Percentiles rank a stretch among this genome's conserved stretches.
These are phyloP conservation scores for Eimeria sp. DNA, from an alignment of 169 alveolate species.

Conservation along the genomic window DNA sequence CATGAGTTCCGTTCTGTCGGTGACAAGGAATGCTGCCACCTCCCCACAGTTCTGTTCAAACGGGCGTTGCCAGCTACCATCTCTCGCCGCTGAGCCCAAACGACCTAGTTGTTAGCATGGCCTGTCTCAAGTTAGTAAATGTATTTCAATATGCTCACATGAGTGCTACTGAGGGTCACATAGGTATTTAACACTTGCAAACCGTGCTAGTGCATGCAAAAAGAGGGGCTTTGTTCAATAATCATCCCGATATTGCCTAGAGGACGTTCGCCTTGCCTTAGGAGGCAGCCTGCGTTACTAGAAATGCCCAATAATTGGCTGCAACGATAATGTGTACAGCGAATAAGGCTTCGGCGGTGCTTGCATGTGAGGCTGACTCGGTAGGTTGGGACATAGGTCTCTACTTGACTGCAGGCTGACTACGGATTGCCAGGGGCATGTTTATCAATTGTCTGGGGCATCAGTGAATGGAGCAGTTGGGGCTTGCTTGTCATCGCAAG, in stretches of 20 bases:
- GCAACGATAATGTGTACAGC: neutral
- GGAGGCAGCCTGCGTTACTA: too few relatives aligned
- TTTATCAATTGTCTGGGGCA: too few relatives aligned
- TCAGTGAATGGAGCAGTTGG: too few relatives aligned
- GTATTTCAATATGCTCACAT: neutral
- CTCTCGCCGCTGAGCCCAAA: neutral
- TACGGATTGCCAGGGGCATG: too few relatives aligned
- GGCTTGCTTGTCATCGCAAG: too few relatives aligned
- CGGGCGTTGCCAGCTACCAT: neutral
- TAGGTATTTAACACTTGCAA: neutral
- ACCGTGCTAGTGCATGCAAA: neutral
- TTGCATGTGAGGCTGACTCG: neutral
- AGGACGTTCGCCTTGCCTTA: too few relatives aligned
- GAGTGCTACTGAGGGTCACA: neutral
- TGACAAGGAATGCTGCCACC: neutral
- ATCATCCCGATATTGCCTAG: too few relatives aligned
- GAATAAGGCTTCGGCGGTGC: neutral
- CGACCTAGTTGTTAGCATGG: neutral
- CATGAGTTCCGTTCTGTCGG: neutral
- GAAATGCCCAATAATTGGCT: neutral
- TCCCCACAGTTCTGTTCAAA: neutral
- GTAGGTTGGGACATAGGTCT: too few relatives aligned
- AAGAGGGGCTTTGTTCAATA: neutral
- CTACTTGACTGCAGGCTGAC: too few relatives aligned
- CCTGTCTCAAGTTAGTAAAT: neutral